Base-by-base conservation (phyloP, 371 early-diverging fungal genomes). In the Enterocytospora artemiae region DNA sequence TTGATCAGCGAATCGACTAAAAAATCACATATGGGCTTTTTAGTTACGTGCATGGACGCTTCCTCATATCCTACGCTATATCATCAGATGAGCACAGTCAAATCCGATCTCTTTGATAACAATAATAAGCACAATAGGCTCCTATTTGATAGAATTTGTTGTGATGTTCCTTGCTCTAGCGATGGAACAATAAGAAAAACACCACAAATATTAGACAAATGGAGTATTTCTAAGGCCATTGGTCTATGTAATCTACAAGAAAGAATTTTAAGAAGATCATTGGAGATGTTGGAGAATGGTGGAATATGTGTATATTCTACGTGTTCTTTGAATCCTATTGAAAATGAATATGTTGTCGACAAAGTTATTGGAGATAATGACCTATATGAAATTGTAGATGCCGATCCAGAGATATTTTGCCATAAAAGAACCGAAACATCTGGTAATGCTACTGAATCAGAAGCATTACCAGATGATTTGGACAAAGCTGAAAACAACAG, bases 161-260 rank as follows among this genome's bases (percentile, higher is more conserved):
- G 88, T 67, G 98, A 98, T 82, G 98, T 96, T 0, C 96, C 96
- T 0, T 75, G 76, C 65, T 86, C 91, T 63, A 92, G 96, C 53
- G 98, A 98, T 77, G 98, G 96, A 48, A 98, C 98, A 0, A 74
- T 93, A 37, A 84, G 98, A 72, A 98, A 98, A 79, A 96, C 96
- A 75, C 82, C 82, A 62, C 80, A 79, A 58, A 87, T 95, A 34
- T 90, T 93, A 88, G 80, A 80, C 31, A 84, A 82, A 45, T 96
- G 95, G 96, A 77, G 78, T 4, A 74, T 83, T 48, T 82, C 79
- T 24, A 81, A 82, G 48, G 90, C 85, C 7, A 80, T 87, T 58
- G 82, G 82, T 22, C 84, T 96, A 54, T 91, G 90, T 74, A 83
- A 83, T 16, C 73, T 88, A 9, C 96, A 94, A 79, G 76, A 86